phyloP scores from a whole-genome alignment of 2,329 filamentous ascomycete species.

The Botrytis medusae region DNA sequence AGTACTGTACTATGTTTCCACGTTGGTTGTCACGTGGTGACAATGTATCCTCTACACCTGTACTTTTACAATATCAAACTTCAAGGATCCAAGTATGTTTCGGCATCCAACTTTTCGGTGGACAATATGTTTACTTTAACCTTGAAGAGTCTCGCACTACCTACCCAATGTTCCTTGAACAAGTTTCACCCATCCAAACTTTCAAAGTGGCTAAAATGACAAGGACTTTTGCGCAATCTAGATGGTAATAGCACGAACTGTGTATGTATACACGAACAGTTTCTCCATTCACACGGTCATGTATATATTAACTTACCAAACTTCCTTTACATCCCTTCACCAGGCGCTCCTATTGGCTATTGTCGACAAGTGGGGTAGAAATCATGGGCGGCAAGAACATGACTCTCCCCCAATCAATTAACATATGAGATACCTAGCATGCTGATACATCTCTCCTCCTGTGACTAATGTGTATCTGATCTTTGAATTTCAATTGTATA shows the following conservation, averaged over 20 bases:
- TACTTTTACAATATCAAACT: not conserved
- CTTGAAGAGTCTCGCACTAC: not conserved
- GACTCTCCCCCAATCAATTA: slow-evolving; percentile 3
- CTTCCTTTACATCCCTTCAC: not conserved
- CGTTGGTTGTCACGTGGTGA: not conserved
- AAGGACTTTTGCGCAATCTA: not conserved
- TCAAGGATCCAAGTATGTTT: not conserved
- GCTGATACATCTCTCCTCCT: not conserved
- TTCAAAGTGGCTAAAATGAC: not conserved
- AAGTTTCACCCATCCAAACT: not conserved
- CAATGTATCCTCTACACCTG: not conserved
- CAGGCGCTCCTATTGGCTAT: slow-evolving; percentile 6
- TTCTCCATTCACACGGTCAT: not conserved
- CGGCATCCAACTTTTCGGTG: not conserved
- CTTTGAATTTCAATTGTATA: not conserved
- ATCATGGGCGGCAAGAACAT: slow-evolving; percentile 6
- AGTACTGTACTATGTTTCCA: not conserved
- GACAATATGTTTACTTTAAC: not conserved
- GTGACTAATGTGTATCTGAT: not conserved
- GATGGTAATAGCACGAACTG: not conserved
- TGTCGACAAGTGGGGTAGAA: slow-evolving; percentile 2
- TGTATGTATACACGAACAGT: not conserved
- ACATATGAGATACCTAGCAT: not conserved
- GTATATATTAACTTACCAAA: slow-evolving; percentile 1
- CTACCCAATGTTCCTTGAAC: not conserved